phyloP scores from a whole-genome alignment of 192 early-diverging fungal species.

The Rhizophagus prolifer region DNA sequence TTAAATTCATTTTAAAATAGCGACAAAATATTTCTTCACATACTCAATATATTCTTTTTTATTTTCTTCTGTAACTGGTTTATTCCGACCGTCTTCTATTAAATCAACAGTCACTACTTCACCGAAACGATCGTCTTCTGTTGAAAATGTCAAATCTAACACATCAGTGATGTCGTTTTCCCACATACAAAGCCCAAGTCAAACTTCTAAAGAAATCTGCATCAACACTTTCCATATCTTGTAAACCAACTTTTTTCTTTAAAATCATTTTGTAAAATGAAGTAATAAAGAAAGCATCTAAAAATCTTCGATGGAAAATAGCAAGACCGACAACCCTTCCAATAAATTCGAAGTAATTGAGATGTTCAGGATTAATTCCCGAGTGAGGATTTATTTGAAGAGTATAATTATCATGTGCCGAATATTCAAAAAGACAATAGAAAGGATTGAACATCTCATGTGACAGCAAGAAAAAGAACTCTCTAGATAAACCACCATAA shows the following conservation, averaged over 20 bases:
- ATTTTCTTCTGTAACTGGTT: conserved; percentile 94
- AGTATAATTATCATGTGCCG: conserved; percentile 97
- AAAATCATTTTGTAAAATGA: conserved; percentile 97
- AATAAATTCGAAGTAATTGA: conserved; percentile 98
- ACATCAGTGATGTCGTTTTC: conserved; percentile 89
- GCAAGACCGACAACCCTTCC: conserved; percentile 94
- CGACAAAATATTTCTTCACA: conserved; percentile 11
- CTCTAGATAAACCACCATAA: conserved; percentile 95
- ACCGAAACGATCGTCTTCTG: conserved; percentile 94
- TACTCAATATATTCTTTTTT: conserved; percentile 93
- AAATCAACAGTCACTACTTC: conserved; percentile 86
- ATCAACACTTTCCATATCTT: conserved; percentile 95
- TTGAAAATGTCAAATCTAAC: conserved; percentile 86
- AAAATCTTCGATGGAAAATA: conserved; percentile 95
- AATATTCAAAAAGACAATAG: conserved; percentile 95
- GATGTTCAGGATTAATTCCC: conserved; percentile 93
- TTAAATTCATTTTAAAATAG: background rate
- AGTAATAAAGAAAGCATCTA: conserved; percentile 95
- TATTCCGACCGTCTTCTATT: conserved; percentile 83
- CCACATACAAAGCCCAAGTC: conserved; percentile 86
- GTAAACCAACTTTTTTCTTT: conserved; percentile 82
- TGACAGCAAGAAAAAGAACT: conserved; percentile 97
- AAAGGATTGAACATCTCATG: conserved; percentile 99
- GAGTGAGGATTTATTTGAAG: conserved; percentile 97
- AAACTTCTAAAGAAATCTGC: conserved; percentile 88